These are phyloP conservation scores for Selaginella tamariscina DNA, from an alignment of 75 land plant genomes.

Conservation along the genomic window DNA sequence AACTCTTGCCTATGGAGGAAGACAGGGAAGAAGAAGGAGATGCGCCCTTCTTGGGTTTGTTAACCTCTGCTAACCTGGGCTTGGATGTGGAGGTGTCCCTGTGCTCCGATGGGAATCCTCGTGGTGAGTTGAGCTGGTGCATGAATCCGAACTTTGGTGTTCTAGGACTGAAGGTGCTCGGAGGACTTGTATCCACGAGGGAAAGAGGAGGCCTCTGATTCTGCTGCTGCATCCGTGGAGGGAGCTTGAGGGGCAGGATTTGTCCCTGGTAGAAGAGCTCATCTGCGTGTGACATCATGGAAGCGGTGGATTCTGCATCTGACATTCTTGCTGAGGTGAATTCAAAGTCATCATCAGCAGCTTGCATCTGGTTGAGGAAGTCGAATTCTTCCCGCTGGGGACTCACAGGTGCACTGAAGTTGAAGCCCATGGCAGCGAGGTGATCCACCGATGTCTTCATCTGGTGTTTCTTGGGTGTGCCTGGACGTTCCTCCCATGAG, in stretches of 20 bases:
- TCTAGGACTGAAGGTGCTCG: not conserved
- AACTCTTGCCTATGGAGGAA: not conserved
- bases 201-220: not conserved
- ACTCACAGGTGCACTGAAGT: not conserved
- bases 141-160: not conserved
- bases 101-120: too few relatives aligned
- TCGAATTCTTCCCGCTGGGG: not conserved
- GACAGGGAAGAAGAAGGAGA: not conserved
- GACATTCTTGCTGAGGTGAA: slow-evolving; percentile 32
- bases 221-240: slow-evolving; percentile 34
- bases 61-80: not conserved
- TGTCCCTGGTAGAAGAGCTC: slow-evolving; percentile 84
- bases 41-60: not conserved
- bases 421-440: not conserved
- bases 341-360: slow-evolving; percentile 34
- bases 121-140: not conserved
- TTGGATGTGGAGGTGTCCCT: too few relatives aligned
- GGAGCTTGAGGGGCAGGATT: slow-evolving; percentile 65
- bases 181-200: not conserved
- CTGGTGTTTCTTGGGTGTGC: slow-evolving; percentile 27
- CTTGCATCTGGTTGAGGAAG: not conserved
- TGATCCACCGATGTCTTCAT: not conserved
- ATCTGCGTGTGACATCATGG: slow-evolving; percentile 46
- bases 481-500: slow-evolving; percentile 60
- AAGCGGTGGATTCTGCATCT: not conserved